Evolutionary conservation across 495 filamentous ascomycete species (phyloP).

Genomic region (Parathielavia appendiculata): DNA sequence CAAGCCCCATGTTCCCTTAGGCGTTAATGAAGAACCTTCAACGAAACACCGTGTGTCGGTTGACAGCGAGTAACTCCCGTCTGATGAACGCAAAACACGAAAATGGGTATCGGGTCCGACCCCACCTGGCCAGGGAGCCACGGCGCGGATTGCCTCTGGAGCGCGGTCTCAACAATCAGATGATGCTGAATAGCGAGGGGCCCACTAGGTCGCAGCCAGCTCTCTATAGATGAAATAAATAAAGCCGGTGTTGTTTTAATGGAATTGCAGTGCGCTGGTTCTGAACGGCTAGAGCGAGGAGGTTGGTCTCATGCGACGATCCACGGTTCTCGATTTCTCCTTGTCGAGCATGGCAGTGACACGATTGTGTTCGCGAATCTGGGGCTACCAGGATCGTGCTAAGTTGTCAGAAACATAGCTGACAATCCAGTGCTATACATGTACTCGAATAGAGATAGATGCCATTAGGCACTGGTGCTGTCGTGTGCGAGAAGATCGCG

Average conservation of each 20-base stretch:
- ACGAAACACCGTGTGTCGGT: neutral
- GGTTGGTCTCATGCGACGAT: conserved; percentile 3
- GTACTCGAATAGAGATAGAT: neutral
- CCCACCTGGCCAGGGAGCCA: conserved; percentile 8
- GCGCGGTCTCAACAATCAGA: neutral
- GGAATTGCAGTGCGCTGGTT: neutral
- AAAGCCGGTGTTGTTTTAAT: neutral
- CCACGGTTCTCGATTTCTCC: neutral
- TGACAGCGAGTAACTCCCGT: neutral
- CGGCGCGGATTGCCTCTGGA: neutral
- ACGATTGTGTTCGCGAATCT: neutral
- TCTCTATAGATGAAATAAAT: neutral
- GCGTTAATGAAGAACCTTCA: neutral
- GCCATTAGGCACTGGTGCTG: neutral
- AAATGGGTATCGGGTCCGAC: conserved; percentile 10
- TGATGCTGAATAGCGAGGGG: neutral
- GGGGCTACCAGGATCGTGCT: neutral
- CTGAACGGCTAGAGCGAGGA: neutral
- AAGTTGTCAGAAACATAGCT: neutral
- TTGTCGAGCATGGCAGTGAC: neutral
- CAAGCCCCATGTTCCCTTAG: conserved; percentile 17
- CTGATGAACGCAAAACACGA: too few relatives aligned
- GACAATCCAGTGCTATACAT: neutral
- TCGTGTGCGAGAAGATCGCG: neutral
- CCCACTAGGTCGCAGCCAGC: neutral